Base-by-base conservation (phyloP, 441 rosid genomes). In the Erodium chrysanthum region DNA sequence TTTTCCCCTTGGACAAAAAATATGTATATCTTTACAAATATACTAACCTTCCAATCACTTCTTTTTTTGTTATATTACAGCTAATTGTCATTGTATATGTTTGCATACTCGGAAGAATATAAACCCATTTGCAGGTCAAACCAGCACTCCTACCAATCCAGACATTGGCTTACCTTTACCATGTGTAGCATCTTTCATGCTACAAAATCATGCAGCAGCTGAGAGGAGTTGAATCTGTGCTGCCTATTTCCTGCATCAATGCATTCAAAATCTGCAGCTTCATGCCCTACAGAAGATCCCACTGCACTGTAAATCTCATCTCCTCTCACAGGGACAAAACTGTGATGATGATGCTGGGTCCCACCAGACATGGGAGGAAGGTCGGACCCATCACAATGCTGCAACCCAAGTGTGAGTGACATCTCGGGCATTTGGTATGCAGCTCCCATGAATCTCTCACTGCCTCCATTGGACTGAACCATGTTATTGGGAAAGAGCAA, bases 191-290 rank as follows among this genome's bases (percentile, higher is more conserved):
- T 15, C 42, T 73, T 71, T 82, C 71, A 88, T 35, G 83, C 89
- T 62, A 85, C 92, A 75, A 90, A 86, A 84, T 90, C 96, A 77
- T 83, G 90, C 66, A 87, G 70, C 35, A 82, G 78, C 77, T 83
- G 88, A 20, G 91, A 78, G 77, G 79, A 82, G 66, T 83, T 76
- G 67, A 82, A 81, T 80, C 89, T 81, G 72, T 83, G 84, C 46
- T 83, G 89, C 70, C 84, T 81, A 79, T 83, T 85, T 48, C 83
- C 89, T 33, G 83, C 89, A 33, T 84, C 81, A 77, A 83, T 68
- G 77, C 83, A 85, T 35, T 84, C 85, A 66, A 80, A 84, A 66
- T 87, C 90, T 67, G 78, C 80, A 0, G 81, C 54, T 18, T 81
- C 88, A 70, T 64, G 69, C 67, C 52, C 70, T n/a, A n/a, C n/a